Evolutionary conservation across 2,329 filamentous ascomycete genomes (phyloP).

Genomic region (Truncatella angustata): DNA sequence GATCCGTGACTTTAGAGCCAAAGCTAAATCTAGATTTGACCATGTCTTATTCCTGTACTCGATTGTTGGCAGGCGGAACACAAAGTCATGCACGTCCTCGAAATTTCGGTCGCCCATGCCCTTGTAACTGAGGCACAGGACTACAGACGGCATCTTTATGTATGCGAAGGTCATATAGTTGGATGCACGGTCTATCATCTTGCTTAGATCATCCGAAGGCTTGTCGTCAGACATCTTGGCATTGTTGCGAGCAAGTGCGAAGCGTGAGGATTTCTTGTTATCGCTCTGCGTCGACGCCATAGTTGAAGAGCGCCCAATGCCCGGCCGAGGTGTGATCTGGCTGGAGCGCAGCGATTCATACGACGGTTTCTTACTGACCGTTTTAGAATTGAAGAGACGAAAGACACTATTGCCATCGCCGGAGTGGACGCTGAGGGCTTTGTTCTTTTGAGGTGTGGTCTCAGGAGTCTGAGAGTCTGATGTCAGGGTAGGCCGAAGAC

Average conservation of each 20-base stretch:
- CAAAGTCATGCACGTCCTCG: conserved; percentile 95
- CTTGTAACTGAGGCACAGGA: conserved; percentile 94
- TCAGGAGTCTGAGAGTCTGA: conserved; percentile 43
- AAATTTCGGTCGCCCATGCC: conserved; percentile 93
- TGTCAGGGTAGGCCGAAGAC: conserved; percentile 78
- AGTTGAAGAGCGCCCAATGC: conserved; percentile 46
- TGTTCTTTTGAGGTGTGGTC: conserved; percentile 37
- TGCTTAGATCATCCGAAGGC: conserved; percentile 83
- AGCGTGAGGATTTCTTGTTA: conserved; percentile 51
- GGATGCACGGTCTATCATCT: conserved; percentile 93
- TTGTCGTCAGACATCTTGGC: conserved; percentile 55
- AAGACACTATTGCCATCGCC: conserved; percentile 46
- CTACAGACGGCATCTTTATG: conserved; percentile 91
- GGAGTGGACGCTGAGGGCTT: conserved; percentile 48
- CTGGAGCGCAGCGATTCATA: conserved; percentile 52
- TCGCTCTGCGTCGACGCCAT: conserved; percentile 36
- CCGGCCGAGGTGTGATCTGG: conserved; percentile 36
- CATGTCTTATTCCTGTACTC: conserved; percentile 99
- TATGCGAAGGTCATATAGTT: conserved; percentile 98
- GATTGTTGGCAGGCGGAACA: conserved; percentile 90
- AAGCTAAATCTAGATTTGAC: conserved; percentile 92
- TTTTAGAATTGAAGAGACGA: conserved; percentile 50
- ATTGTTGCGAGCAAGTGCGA: conserved; percentile 52
- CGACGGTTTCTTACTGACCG: conserved; percentile 51
- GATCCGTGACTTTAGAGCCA: conserved; percentile 91